Evolutionary conservation across 129 eudicot species (phyloP), one percentile per base, ranked within the genome.

Genomic region (Escallonia rubra): DNA sequence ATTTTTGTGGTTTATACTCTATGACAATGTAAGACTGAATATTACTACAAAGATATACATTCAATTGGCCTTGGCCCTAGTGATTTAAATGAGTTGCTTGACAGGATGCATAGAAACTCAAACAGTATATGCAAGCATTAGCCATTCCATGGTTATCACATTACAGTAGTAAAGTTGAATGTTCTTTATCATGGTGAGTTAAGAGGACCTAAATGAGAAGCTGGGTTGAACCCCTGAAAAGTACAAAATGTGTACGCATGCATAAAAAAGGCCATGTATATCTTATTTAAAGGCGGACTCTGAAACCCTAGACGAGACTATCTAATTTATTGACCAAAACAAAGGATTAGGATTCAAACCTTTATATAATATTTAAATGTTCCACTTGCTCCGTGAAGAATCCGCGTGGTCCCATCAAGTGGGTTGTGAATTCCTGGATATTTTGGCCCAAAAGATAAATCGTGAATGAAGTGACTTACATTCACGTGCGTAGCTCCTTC

Each of bases 381-480:
- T 67, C 99, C 97, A 62, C 97, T 94, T 48, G 93, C 64, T 59
- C 77, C 92, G 59, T 71, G 96, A 68, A 90, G 74, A 69, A 87
- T 84, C 57, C 99, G 76, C 13, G 43, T 13, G 41, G 97, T 94
- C 48, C 77, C 89, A 73, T 94, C 99, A 59, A 94, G 97, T 50
- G 99, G 99, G 69, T 94, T 94, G 68, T 87, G 97, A 50, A 86
- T 80, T 42, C 99, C 99, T 41, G 99, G 99, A 78, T 90, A 94
- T 74, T 90, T 81, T 53, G 97, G 99, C 65, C 99, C 99, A 84
- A 94, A 94, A 45, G 99, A 90, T 61, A 94, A 68, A 68, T 94
- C 95, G 64, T 94, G 96, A 75, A 94, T 94, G 59, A 90, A 77
- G 76, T 94, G 99, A 69, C 99, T 94, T 57, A 94, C 94, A 64